Base-by-base conservation (phyloP, 2,329 filamentous ascomycete genomes). In the Arthroderma uncinatum region DNA sequence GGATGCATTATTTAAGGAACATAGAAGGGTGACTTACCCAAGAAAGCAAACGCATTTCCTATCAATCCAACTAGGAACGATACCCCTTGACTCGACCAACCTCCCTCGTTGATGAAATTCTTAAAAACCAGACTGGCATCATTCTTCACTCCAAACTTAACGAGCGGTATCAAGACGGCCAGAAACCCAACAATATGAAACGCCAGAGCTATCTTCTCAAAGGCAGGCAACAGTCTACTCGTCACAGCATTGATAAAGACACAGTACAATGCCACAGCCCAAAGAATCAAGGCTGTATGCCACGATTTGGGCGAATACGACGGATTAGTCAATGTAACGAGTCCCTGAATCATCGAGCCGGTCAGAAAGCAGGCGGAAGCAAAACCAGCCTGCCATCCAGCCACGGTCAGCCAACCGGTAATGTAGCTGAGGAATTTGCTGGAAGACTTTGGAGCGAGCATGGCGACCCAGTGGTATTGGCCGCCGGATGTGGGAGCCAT, bases 221-320 rank as follows among this genome's bases (percentile, higher is more conserved):
- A 71, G 52, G 75, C 72, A 23, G 80, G 75, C 16, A 82, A 69
- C 1, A 70, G 58, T 39, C 63, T 67, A 12, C 67, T 75, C 14
- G 78, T 67, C 5, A 76, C 70, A 0, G 76, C 78, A 64, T 81
- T 81, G 69, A 81, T 71, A 30, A 78, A 64, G 10, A 79, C 71
- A 8, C 73, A 74, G 19, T 78, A 69, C 2, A 72, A 58, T 1
- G 77, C 70, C 36, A 79, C 71, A 8, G 72, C 75, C 65, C 77
- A 79, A 23, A 77, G 72, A 0, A 81, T 62, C 2, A 81, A 65
- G 0, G 77, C 78, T 4, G 73, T 76, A 42, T 69, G 67, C 66
- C 67, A 69, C 36, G 60, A 47, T 33, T 64, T 37, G 1, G 63
- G 47, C 2, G 60, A 57, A 47, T 70, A 70, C 1, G 61, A 54